Percentiles rank a stretch among this genome's conserved stretches.
These are phyloP conservation scores for Medicago arabica DNA, from an alignment of 306 rosid species.

Conservation along the genomic window DNA sequence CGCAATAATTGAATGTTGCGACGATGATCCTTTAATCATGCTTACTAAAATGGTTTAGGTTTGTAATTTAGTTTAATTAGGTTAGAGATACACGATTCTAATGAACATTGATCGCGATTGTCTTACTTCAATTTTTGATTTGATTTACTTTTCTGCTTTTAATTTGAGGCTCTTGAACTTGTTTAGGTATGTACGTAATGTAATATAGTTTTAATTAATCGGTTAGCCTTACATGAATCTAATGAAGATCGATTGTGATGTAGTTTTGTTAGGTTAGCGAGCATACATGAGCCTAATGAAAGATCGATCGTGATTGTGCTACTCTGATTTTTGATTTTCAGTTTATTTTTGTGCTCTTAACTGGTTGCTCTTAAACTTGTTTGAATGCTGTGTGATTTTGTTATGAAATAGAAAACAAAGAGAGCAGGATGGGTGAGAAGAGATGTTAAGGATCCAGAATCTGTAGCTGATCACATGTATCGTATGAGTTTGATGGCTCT, in stretches of 20 bases:
- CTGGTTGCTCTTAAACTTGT: slow-evolving; percentile 3
- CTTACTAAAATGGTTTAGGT: not conserved
- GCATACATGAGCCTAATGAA: not conserved
- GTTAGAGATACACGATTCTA: not conserved
- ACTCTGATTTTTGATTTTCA: not conserved
- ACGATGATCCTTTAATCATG: not conserved
- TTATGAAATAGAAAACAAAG: slow-evolving; percentile 66
- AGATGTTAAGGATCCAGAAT: slow-evolving; percentile 71
- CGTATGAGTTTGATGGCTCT: slow-evolving; percentile 92
- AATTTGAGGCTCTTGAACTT: slow-evolving; percentile 5
- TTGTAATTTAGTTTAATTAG: not conserved
- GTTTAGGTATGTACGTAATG: not conserved
- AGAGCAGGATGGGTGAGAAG: slow-evolving; percentile 84
- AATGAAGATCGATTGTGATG: not conserved
- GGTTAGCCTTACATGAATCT: not conserved
- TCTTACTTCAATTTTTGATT: not conserved
- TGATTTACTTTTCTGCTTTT: slow-evolving; percentile 8
- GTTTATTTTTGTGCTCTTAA: slow-evolving; percentile 1
- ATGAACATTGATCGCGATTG: slow-evolving; percentile 3
- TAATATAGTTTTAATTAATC: not conserved
- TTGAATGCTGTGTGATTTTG: not conserved
- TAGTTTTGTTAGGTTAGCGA: not conserved
- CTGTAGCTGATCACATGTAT: slow-evolving; percentile 94
- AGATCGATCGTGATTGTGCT: not conserved
- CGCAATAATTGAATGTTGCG: not conserved